Conservation (phyloP, 2,329 filamentous ascomycete species). For the Fonsecaea multimorphosa region DNA sequence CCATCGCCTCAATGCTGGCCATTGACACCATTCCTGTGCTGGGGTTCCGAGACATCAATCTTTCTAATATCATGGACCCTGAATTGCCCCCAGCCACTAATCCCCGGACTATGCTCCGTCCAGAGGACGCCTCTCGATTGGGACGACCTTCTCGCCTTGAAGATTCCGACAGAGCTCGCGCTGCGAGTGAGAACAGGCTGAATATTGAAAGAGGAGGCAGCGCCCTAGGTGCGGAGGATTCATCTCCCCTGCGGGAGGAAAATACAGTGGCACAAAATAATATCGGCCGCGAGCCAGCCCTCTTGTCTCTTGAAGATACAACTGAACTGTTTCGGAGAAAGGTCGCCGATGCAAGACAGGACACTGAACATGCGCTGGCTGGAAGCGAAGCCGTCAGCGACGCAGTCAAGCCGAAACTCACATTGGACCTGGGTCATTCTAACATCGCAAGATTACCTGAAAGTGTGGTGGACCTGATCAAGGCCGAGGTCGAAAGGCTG, state of each 20-base stretch:
- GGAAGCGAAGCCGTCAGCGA: conserved; percentile 54
- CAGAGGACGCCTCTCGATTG: conserved; percentile 33
- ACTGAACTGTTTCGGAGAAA: conserved; percentile 53
- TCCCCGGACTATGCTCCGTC: conserved; percentile 26
- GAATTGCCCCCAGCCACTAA: conserved; percentile 23
- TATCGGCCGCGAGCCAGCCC: conserved; percentile 19
- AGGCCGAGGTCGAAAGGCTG: conserved; percentile 60
- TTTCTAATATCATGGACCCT: conserved; percentile 33
- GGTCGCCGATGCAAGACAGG: conserved; percentile 55
- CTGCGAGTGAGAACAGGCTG: conserved; percentile 31
- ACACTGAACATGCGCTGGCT: conserved; percentile 55
- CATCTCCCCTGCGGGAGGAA: conserved; percentile 25
- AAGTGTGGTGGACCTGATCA: conserved; percentile 58
- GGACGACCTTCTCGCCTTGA: conserved; percentile 34
- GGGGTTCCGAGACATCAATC: conserved; percentile 31
- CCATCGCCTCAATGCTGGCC: conserved; percentile 32
- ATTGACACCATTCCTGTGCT: conserved; percentile 31
- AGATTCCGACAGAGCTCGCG: conserved; percentile 31
- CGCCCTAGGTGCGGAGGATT: conserved; percentile 18
- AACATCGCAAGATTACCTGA: conserved; percentile 57
- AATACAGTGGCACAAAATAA: conserved; percentile 4
- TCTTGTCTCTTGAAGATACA: conserved; percentile 52
- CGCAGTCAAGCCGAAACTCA: conserved; percentile 56
- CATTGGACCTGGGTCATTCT: conserved; percentile 58
- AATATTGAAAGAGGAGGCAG: conserved; percentile 27